These are phyloP conservation scores for Nicotiana sylvestris DNA, from an alignment of 257 asterid species.

Conservation along the genomic window DNA sequence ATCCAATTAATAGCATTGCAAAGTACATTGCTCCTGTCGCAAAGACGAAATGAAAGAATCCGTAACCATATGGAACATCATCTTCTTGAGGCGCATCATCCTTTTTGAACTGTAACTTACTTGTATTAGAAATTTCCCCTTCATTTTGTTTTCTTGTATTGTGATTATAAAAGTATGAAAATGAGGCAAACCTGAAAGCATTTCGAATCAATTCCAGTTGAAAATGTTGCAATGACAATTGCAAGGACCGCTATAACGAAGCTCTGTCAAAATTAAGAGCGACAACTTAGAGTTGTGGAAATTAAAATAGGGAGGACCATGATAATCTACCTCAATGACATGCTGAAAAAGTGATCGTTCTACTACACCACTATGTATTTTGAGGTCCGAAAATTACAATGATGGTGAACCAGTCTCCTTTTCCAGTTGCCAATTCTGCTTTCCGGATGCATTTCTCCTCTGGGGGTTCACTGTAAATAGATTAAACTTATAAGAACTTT, in stretches of 20 bases:
- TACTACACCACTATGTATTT: background rate
- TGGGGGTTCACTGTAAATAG: constrained; percentile 41
- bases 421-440: constrained; percentile 26
- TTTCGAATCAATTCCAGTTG: constrained; percentile 50
- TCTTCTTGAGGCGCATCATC: constrained; percentile 34
- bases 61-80: constrained; percentile 46
- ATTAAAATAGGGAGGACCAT: too few species aligned
- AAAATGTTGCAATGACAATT: constrained; percentile 48
- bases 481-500: background rate
- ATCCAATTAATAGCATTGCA: constrained; percentile 50
- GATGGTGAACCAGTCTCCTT: constrained; percentile 47
- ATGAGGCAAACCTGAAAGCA: constrained; percentile 43
- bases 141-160: background rate
- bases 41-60: constrained; percentile 48
- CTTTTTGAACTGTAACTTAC: constrained; percentile 36
- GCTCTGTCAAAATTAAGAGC: constrained; percentile 34
- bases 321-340: too few species aligned
- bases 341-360: background rate
- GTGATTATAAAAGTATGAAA: background rate
- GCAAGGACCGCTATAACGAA: constrained; percentile 46
- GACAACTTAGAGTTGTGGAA: background rate
- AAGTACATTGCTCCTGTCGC: constrained; percentile 59
- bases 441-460: constrained; percentile 39
- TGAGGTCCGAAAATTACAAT: constrained; percentile 29
- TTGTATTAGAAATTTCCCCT: constrained; percentile 1